These are phyloP conservation scores for Penicillium vulpinum DNA, from an alignment of 2,329 filamentous ascomycete species.

Conservation along the genomic window DNA sequence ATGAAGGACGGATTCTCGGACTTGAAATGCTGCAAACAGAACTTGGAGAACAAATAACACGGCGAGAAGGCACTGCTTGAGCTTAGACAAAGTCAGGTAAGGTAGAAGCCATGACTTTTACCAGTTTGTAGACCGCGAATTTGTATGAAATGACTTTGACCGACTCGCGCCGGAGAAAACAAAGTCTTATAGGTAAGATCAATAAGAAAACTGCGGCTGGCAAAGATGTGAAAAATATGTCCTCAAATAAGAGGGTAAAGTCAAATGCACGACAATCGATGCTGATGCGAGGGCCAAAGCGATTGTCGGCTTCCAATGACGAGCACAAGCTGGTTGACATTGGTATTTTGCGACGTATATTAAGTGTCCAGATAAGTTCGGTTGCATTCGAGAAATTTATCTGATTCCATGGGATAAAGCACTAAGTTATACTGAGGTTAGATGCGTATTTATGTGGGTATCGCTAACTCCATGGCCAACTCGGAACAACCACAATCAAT, in stretches of 20 bases:
- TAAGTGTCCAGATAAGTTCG: background rate
- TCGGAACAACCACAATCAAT: background rate
- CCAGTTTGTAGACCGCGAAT: background rate
- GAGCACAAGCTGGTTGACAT: background rate
- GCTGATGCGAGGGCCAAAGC: background rate
- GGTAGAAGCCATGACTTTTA: background rate
- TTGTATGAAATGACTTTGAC: background rate
- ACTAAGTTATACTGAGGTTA: background rate
- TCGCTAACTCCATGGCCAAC: background rate
- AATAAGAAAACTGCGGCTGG: background rate
- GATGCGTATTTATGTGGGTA: background rate
- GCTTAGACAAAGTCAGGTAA: background rate
- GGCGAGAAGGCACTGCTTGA: background rate
- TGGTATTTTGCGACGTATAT: background rate
- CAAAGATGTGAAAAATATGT: background rate
- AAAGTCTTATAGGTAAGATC: background rate
- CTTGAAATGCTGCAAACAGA: background rate
- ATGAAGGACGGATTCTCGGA: background rate
- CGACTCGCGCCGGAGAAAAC: background rate
- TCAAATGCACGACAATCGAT: slow-evolving; percentile 1
- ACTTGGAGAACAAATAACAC: background rate
- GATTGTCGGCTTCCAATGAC: background rate
- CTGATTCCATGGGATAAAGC: background rate
- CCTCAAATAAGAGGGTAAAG: background rate
- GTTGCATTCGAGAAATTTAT: background rate